These are phyloP conservation scores for Butyriboletus loyo DNA, from an alignment of 768 basidiomycete genomes.

Conservation along the genomic window DNA sequence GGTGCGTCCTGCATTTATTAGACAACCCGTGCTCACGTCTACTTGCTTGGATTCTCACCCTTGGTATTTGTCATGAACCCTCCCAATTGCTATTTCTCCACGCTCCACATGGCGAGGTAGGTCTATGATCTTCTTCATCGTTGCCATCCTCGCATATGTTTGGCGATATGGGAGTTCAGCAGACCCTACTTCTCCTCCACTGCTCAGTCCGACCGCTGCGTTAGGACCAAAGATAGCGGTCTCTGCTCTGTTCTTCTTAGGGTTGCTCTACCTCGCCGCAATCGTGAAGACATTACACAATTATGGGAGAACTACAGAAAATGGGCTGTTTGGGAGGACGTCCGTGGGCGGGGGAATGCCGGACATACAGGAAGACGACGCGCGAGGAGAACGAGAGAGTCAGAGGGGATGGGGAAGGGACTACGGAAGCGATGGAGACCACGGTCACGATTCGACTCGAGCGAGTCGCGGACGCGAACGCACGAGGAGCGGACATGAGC, in stretches of 20 bases:
- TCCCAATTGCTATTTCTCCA: background rate
- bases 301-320: constrained; percentile 41
- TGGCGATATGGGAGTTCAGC: constrained; percentile 57
- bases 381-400: background rate
- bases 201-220: constrained; percentile 38
- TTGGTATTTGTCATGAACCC: background rate
- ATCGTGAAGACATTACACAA: constrained; percentile 61
- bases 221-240: constrained; percentile 55
- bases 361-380: background rate
- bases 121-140: constrained; percentile 66
- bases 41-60: background rate
- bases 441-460: background rate
- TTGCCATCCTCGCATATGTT: constrained; percentile 61
- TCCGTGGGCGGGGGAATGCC: background rate
- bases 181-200: constrained; percentile 35
- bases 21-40: background rate
- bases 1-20: constrained; percentile 35
- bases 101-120: constrained; percentile 24
- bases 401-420: constrained; percentile 1
- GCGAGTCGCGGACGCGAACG: constrained; percentile 13
- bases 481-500: constrained; percentile 1
- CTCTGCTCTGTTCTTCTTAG: constrained; percentile 52
- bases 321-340: background rate
- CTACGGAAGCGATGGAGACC: background rate
- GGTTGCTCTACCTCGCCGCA: constrained; percentile 57